Evolutionary conservation across 495 filamentous ascomycete genomes (phyloP).

Genomic region (Pyronema omphalodes): DNA sequence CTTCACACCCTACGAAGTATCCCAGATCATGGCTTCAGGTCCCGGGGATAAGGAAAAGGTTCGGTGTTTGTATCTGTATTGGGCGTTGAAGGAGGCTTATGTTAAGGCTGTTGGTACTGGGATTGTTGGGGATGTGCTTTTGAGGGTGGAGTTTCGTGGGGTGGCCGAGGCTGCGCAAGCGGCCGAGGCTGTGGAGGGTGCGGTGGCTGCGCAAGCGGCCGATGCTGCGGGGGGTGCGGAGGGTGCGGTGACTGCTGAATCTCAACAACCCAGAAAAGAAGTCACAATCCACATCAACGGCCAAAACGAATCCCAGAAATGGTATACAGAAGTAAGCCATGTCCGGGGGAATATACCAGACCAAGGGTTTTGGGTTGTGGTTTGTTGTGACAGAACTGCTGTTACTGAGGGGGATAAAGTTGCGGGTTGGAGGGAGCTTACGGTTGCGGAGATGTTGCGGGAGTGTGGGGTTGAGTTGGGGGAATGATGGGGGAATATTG

Average conservation of each 20-base stretch:
- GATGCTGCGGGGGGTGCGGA: neutral
- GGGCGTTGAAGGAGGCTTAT: conserved; percentile 24
- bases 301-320: too few species aligned
- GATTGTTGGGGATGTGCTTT: conserved; percentile 15
- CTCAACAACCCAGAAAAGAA: too few species aligned
- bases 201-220: too few species aligned
- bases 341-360: neutral
- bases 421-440: conserved; percentile 1
- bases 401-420: neutral
- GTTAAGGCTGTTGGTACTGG: conserved; percentile 22
- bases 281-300: too few species aligned
- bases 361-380: neutral
- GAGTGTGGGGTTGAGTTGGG: too few species aligned
- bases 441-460: too few species aligned
- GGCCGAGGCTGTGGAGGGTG: too few species aligned
- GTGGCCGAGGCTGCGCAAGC: too few species aligned
- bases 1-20: conserved; percentile 14
- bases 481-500: too few species aligned
- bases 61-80: conserved; percentile 17
- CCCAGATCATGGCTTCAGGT: conserved; percentile 1
- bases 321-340: conserved; percentile 2
- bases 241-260: neutral
- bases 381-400: conserved; percentile 1
- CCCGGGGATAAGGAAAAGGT: conserved; percentile 8
- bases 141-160: conserved; percentile 15